phyloP scores from a whole-genome alignment of 768 basidiomycete genomes.

The Fomitopsis serialis region DNA sequence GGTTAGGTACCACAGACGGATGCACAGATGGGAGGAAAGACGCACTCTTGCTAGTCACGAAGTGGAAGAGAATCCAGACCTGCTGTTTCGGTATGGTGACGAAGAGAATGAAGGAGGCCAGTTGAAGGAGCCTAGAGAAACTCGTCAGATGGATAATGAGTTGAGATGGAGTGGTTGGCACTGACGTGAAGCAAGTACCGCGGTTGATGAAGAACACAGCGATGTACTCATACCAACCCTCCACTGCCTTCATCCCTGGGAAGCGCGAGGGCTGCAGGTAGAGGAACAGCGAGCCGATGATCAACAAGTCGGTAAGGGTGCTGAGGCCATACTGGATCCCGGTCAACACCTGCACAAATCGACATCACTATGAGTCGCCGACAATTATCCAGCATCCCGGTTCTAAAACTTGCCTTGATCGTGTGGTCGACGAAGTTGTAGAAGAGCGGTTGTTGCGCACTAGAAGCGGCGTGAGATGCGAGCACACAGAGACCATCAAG shows the following conservation, averaged over 20 bases:
- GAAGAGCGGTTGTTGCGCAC: slow-evolving; percentile 9
- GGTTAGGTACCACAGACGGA: background rate
- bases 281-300: slow-evolving; percentile 11
- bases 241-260: slow-evolving; percentile 13
- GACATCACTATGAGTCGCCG: background rate
- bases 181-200: slow-evolving; percentile 17
- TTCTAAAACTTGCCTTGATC: slow-evolving; percentile 2
- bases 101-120: slow-evolving; percentile 6
- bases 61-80: slow-evolving; percentile 17
- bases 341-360: slow-evolving; percentile 3
- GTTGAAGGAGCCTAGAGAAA: slow-evolving; percentile 5
- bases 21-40: background rate
- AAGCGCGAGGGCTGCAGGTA: slow-evolving; percentile 9
- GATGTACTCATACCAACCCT: slow-evolving; percentile 10
- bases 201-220: slow-evolving; percentile 17
- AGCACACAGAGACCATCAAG: background rate
- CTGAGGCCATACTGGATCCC: slow-evolving; percentile 11
- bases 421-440: slow-evolving; percentile 6
- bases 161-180: background rate
- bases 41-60: slow-evolving; percentile 15
- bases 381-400: background rate
- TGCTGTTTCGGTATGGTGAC: slow-evolving; percentile 10
- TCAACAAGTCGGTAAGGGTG: slow-evolving; percentile 9
- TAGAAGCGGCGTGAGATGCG: background rate
- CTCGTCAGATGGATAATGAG: background rate